phyloP scores from a whole-genome alignment of 148 eudicot genomes.

The Nepenthes mirabilis region DNA sequence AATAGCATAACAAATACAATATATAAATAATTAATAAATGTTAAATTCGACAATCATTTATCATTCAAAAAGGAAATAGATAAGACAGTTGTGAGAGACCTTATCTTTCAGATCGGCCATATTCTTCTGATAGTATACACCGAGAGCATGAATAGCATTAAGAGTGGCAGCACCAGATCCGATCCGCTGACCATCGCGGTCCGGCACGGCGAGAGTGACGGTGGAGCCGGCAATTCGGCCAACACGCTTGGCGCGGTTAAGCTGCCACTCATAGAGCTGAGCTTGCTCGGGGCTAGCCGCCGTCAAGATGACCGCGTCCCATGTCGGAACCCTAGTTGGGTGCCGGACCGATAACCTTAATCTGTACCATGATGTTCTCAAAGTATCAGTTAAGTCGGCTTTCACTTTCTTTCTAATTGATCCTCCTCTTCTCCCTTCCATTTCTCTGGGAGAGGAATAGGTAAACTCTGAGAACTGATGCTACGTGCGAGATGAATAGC shows the following conservation, averaged over 20 bases:
- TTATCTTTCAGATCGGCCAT: conserved; percentile 5
- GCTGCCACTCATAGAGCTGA: conserved; percentile 78
- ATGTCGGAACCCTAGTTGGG: conserved; percentile 75
- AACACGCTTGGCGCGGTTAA: conserved; percentile 59
- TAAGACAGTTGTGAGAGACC: neutral
- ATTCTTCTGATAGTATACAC: conserved; percentile 29
- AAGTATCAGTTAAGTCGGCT: conserved; percentile 33
- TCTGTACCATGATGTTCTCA: conserved; percentile 76
- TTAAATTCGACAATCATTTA: too few species aligned
- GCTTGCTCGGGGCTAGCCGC: conserved; percentile 96
- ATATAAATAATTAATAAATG: too few species aligned
- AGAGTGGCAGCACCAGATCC: conserved; percentile 98
- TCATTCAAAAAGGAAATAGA: neutral
- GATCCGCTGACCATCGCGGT: conserved; percentile 72
- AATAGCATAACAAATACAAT: too few species aligned
- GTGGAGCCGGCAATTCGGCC: conserved; percentile 71
- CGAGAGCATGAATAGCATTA: conserved; percentile 63
- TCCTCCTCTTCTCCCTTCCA: too few species aligned
- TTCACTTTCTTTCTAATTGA: conserved; percentile 1
- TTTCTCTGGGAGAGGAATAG: neutral
- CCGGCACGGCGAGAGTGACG: conserved; percentile 83
- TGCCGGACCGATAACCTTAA: conserved; percentile 73
- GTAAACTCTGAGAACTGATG: too few species aligned
- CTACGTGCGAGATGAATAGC: too few species aligned
- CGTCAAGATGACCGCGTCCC: conserved; percentile 91